Evolutionary conservation across 495 filamentous ascomycete species (phyloP).

Genomic region (Aspergillus campestris): DNA sequence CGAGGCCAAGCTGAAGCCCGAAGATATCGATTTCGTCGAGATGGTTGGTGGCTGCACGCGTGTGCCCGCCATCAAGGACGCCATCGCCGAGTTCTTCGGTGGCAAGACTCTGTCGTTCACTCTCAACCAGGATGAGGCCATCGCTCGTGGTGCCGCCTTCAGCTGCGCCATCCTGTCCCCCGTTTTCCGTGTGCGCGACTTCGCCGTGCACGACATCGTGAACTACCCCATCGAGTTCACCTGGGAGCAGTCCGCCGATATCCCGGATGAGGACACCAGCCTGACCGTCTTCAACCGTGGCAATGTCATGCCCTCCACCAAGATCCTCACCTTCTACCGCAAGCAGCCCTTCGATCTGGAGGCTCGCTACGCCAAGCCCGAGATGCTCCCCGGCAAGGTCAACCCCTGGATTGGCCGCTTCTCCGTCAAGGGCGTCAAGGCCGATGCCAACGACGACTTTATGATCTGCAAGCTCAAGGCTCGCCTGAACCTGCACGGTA

Average conservation of each 20-base stretch:
- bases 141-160: constrained; percentile 94
- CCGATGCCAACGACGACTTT: constrained; percentile 80
- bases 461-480: constrained; percentile 99
- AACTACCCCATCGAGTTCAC: constrained; percentile 98
- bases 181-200: constrained; percentile 97
- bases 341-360: constrained; percentile 97
- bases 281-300: constrained; percentile 96
- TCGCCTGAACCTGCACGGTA: constrained; percentile 89
- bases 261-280: constrained; percentile 97
- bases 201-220: constrained; percentile 93
- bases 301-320: constrained; percentile 96
- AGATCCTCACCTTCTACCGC: constrained; percentile 99
- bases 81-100: constrained; percentile 80
- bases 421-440: constrained; percentile 83
- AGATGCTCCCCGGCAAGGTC: constrained; percentile 81
- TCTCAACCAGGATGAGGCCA: constrained; percentile 95
- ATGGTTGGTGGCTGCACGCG: constrained; percentile 92
- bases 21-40: constrained; percentile 92
- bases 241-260: constrained; percentile 98
- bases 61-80: constrained; percentile 86
- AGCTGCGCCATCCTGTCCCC: constrained; percentile 97
- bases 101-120: constrained; percentile 85
- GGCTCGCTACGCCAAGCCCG: constrained; percentile 83
- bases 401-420: constrained; percentile 95
- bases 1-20: constrained; percentile 78